These are phyloP conservation scores for Ascochyta lentis DNA, from an alignment of 2,329 filamentous ascomycete genomes.

Conservation along the genomic window DNA sequence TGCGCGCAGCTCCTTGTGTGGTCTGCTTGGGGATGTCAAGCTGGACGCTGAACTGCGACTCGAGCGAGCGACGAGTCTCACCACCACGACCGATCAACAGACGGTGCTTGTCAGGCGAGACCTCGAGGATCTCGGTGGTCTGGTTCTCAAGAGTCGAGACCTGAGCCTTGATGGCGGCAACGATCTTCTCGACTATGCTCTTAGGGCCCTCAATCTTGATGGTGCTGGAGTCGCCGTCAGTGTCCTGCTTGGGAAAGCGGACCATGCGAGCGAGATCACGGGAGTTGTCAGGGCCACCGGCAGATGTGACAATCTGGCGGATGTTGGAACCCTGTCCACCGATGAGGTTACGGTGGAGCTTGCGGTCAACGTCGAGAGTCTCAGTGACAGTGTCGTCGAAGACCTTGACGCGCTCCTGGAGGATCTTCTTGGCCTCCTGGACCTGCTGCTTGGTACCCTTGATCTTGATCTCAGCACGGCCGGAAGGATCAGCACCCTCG, in stretches of 20 bases:
- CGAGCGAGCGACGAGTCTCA: conserved; percentile 82
- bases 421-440: conserved; percentile 85
- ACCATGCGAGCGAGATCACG: conserved; percentile 86
- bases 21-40: conserved; percentile 88
- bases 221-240: conserved; percentile 75
- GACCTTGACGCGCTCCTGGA: conserved; percentile 83
- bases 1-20: conserved; percentile 72
- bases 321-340: conserved; percentile 85
- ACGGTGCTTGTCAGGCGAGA: conserved; percentile 89
- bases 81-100: conserved; percentile 91
- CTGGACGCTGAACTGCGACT: conserved; percentile 83
- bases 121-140: conserved; percentile 77
- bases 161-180: conserved; percentile 79
- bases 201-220: conserved; percentile 89
- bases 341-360: conserved; percentile 89
- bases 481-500: conserved; percentile 69
- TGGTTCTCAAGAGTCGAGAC: conserved; percentile 85
- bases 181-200: conserved; percentile 86
- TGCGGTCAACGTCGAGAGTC: conserved; percentile 90
- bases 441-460: conserved; percentile 93
- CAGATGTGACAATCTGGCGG: conserved; percentile 82
- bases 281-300: conserved; percentile 87
- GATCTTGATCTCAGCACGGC: conserved; percentile 83
- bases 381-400: conserved; percentile 90
- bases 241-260: conserved; percentile 90